Conservation (phyloP, 495 filamentous ascomycete genomes). For the Hypoxylon fuscum region DNA sequence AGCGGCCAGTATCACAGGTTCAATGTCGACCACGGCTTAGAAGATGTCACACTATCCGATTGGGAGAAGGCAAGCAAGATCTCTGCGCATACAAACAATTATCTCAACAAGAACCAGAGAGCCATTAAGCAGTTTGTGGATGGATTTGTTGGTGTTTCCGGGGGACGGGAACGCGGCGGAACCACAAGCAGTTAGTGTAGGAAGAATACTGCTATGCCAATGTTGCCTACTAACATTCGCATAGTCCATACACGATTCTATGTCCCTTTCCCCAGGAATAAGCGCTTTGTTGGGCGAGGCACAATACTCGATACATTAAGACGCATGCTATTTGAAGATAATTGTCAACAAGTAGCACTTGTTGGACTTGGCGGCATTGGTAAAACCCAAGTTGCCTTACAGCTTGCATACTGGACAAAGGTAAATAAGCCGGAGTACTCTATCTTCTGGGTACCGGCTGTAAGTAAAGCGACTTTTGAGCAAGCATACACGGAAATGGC, state of each 20-base stretch:
- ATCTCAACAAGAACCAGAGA: slow-evolving; percentile 33
- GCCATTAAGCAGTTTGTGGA: slow-evolving; percentile 10
- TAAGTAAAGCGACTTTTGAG: slow-evolving; percentile 52
- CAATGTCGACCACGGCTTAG: slow-evolving; percentile 54
- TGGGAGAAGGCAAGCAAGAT: slow-evolving; percentile 47
- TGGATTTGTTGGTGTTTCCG: not conserved
- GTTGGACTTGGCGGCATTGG: slow-evolving; percentile 59
- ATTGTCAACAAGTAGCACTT: slow-evolving; percentile 44
- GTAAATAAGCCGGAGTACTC: slow-evolving; percentile 50
- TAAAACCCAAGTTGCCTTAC: slow-evolving; percentile 63
- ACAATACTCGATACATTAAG: slow-evolving; percentile 21
- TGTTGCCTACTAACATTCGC: slow-evolving; percentile 2
- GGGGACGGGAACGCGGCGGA: not conserved
- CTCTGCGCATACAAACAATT: slow-evolving; percentile 48
- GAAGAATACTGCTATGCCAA: not conserved
- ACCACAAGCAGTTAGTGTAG: slow-evolving; percentile 15
- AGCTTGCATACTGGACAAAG: slow-evolving; percentile 53
- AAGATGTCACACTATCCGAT: slow-evolving; percentile 53
- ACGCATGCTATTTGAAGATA: slow-evolving; percentile 17
- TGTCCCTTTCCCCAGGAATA: slow-evolving; percentile 41
- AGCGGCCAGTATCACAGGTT: slow-evolving; percentile 54
- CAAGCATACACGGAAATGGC: slow-evolving; percentile 58
- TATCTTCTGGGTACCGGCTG: slow-evolving; percentile 60
- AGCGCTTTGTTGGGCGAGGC: slow-evolving; percentile 41
- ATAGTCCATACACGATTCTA: not conserved